phyloP scores from a whole-genome alignment of 2,329 filamentous ascomycete genomes.

The Verticillium klebahnii region DNA sequence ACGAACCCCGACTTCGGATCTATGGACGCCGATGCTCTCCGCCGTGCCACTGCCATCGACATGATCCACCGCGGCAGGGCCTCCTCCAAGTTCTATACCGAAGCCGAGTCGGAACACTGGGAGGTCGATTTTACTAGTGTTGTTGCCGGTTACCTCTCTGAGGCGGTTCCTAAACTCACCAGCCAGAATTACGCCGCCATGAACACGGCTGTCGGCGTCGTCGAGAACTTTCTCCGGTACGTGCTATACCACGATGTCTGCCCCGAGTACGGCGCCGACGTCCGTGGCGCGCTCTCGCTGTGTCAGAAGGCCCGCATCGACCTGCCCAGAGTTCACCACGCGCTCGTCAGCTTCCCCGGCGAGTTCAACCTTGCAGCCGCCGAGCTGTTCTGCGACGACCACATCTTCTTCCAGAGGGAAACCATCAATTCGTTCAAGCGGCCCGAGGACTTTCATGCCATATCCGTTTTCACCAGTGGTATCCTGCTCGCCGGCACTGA shows the following conservation, averaged over 20 bases:
- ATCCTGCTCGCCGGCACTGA: constrained; percentile 31
- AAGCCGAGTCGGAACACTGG: constrained; percentile 53
- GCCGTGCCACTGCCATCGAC: constrained; percentile 59
- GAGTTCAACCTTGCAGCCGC: constrained; percentile 75
- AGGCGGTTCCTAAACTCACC: constrained; percentile 37
- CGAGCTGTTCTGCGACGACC: constrained; percentile 52
- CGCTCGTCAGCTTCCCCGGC: constrained; percentile 60
- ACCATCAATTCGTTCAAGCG: constrained; percentile 20
- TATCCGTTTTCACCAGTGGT: constrained; percentile 36
- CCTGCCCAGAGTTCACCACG: constrained; percentile 52
- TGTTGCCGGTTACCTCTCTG: constrained; percentile 73
- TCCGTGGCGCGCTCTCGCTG: constrained; percentile 60
- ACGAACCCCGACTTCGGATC: constrained; percentile 33
- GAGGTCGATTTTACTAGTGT: constrained; percentile 76
- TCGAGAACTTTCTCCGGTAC: constrained; percentile 87
- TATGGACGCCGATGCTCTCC: constrained; percentile 61
- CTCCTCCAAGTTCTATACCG: constrained; percentile 45
- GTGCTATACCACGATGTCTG: constrained; percentile 81
- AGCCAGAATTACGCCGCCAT: constrained; percentile 52
- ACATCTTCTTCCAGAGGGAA: constrained; percentile 8
- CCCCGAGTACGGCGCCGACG: constrained; percentile 67
- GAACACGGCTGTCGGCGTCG: constrained; percentile 57
- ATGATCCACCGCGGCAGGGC: constrained; percentile 46
- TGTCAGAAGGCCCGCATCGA: constrained; percentile 66
- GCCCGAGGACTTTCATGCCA: constrained; percentile 36